A percentile compares a stretch with the other conserved stretches of the same genome.
phyloP scores from a whole-genome alignment of 2,329 filamentous ascomycete genomes.

The Aureobasidium sp. region DNA sequence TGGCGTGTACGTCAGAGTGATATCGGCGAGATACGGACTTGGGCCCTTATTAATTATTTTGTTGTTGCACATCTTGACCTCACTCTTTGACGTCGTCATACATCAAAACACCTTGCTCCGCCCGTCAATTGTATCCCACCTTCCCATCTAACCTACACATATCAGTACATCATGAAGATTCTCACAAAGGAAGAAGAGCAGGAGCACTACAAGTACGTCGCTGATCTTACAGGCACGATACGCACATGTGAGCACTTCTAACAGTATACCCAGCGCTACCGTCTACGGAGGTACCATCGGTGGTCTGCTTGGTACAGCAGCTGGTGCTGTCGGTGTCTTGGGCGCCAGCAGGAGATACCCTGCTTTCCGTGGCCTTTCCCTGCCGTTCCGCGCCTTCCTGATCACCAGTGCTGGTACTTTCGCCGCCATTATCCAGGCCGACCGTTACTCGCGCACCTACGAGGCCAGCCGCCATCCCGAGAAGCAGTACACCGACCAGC shows the following conservation, averaged over 20 bases:
- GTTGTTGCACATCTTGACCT: slow-evolving; percentile 1
- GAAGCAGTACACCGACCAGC: slow-evolving; percentile 58
- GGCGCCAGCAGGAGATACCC: slow-evolving; percentile 64
- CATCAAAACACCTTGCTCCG: background rate
- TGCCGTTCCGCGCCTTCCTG: slow-evolving; percentile 88
- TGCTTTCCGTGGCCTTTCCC: slow-evolving; percentile 71
- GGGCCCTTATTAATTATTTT: slow-evolving; percentile 2
- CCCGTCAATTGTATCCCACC: background rate
- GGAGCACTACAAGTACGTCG: slow-evolving; percentile 66
- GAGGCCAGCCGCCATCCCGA: slow-evolving; percentile 64
- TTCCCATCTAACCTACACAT: background rate
- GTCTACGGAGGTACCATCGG: slow-evolving; percentile 73
- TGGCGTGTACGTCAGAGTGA: slow-evolving; percentile 6
- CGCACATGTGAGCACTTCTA: slow-evolving; percentile 14
- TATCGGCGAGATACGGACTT: slow-evolving; percentile 10
- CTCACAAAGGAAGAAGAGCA: slow-evolving; percentile 88
- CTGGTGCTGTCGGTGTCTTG: slow-evolving; percentile 63
- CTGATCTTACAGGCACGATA: background rate
- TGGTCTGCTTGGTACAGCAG: slow-evolving; percentile 58
- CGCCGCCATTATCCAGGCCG: slow-evolving; percentile 73
- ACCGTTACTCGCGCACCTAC: slow-evolving; percentile 63
- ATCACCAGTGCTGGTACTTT: slow-evolving; percentile 78
- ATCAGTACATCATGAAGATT: slow-evolving; percentile 69
- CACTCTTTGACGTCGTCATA: slow-evolving; percentile 10
- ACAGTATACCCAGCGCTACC: slow-evolving; percentile 57